Evolutionary conservation across 257 asterid genomes (phyloP).

Genomic region (Forsythia suspensa): DNA sequence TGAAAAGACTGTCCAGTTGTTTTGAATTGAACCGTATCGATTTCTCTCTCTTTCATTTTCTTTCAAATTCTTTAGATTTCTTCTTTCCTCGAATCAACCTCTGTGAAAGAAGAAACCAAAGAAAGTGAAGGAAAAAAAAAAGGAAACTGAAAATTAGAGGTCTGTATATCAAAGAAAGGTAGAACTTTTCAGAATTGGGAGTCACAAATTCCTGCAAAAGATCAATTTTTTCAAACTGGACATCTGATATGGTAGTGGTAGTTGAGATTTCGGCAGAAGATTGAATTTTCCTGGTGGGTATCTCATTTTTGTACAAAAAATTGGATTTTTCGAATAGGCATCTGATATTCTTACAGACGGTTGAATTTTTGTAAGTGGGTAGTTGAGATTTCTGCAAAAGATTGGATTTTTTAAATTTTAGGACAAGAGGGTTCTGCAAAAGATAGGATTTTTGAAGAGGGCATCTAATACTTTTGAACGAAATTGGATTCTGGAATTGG

Average conservation of each 20-base stretch:
- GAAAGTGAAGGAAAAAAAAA: constrained; percentile 41
- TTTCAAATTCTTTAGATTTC: constrained; percentile 48
- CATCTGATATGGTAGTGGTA: constrained; percentile 11
- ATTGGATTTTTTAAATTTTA: not conserved
- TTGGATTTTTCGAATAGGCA: constrained; percentile 8
- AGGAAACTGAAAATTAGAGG: constrained; percentile 13
- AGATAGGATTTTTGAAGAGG: not conserved
- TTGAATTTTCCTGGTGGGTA: constrained; percentile 18
- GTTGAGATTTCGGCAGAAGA: constrained; percentile 13
- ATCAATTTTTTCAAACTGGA: constrained; percentile 8
- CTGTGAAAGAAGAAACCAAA: constrained; percentile 37
- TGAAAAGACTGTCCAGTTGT: constrained; percentile 26
- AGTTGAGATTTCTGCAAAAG: not conserved
- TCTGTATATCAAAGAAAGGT: constrained; percentile 20
- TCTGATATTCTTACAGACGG: not conserved
- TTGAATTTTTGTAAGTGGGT: constrained; percentile 17
- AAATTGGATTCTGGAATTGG: not conserved
- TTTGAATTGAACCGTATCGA: constrained; percentile 29
- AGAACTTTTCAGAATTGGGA: constrained; percentile 23
- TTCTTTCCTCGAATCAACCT: constrained; percentile 23
- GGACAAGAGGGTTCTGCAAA: constrained; percentile 7
- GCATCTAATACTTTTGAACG: not conserved
- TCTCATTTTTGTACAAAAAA: constrained; percentile 16
- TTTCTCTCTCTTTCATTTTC: constrained; percentile 38
- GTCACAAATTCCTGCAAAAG: constrained; percentile 9